Conservation (phyloP, 192 early-diverging fungal species). For the Coemansia sp. region DNA sequence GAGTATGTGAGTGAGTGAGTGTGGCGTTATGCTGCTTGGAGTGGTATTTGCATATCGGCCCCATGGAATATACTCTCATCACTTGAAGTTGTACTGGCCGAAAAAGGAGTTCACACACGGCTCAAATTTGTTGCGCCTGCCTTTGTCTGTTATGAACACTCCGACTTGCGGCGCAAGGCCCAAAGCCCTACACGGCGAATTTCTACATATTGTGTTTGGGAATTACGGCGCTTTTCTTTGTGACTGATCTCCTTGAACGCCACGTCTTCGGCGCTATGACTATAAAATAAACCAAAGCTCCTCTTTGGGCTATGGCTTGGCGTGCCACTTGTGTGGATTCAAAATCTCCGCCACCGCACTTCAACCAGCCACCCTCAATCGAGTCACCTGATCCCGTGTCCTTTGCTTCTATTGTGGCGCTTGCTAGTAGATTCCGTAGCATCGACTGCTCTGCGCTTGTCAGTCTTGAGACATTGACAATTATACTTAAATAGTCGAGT, state of each 20-base stretch:
- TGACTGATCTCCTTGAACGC: slow-evolving; percentile 1
- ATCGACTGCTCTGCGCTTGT: background rate
- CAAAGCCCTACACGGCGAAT: background rate
- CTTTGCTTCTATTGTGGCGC: background rate
- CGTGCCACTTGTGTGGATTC: background rate
- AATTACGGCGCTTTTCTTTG: background rate
- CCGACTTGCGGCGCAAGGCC: background rate
- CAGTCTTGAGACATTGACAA: background rate
- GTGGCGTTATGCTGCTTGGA: background rate
- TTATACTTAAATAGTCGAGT: no score
- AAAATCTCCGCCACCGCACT: background rate
- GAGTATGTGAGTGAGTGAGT: background rate
- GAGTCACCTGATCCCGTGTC: background rate
- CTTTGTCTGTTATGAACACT: background rate
- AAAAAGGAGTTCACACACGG: background rate
- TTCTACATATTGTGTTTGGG: background rate
- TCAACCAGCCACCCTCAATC: background rate
- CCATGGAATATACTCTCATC: background rate
- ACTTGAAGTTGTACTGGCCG: background rate
- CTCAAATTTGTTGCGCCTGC: background rate
- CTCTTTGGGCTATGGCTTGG: background rate
- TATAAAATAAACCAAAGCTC: background rate
- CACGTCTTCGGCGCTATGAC: background rate
- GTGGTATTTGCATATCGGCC: background rate
- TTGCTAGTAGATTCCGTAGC: background rate